These are phyloP conservation scores for Cladorrhinum samala DNA, from an alignment of 495 filamentous ascomycete genomes.

Conservation along the genomic window DNA sequence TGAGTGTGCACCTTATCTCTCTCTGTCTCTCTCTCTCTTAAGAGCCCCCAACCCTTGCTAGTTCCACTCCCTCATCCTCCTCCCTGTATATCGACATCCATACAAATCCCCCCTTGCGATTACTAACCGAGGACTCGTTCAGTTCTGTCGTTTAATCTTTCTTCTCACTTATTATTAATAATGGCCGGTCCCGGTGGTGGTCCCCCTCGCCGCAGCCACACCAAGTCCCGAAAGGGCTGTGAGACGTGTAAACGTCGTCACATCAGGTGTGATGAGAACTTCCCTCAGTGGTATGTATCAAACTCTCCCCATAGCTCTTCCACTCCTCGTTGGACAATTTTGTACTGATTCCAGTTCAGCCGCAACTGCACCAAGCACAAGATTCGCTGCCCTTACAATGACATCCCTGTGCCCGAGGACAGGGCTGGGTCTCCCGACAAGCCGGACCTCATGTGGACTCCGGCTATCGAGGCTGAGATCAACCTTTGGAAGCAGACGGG, in stretches of 20 bases:
- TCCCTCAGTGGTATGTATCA: conserved; percentile 94
- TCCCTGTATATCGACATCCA: neutral
- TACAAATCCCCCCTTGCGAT: too few species aligned
- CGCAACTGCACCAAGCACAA: conserved; percentile 99
- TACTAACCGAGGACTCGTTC: too few species aligned
- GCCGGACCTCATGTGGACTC: conserved; percentile 75
- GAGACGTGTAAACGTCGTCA: conserved; percentile 93
- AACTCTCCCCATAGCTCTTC: too few species aligned
- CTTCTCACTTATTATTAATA: conserved; percentile 39
- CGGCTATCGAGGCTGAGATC: conserved; percentile 72
- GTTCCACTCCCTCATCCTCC: neutral
- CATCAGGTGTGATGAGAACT: conserved; percentile 95
- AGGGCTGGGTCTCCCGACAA: conserved; percentile 60
- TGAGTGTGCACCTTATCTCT: conserved; percentile 19
- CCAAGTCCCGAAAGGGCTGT: conserved; percentile 96
- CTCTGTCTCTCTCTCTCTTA: neutral
- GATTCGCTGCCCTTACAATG: conserved; percentile 95
- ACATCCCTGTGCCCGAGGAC: conserved; percentile 61
- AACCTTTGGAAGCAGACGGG: conserved; percentile 80
- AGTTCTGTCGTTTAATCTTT: conserved; percentile 39
- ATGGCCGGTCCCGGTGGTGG: conserved; percentile 72
- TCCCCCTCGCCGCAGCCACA: conserved; percentile 76
- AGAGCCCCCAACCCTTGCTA: neutral
- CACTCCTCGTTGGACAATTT: neutral
- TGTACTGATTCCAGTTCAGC: conserved; percentile 45